Percentiles rank a stretch among this genome's conserved stretches.
Conservation (phyloP, 257 asterid species). For the Solanum pennellii region DNA sequence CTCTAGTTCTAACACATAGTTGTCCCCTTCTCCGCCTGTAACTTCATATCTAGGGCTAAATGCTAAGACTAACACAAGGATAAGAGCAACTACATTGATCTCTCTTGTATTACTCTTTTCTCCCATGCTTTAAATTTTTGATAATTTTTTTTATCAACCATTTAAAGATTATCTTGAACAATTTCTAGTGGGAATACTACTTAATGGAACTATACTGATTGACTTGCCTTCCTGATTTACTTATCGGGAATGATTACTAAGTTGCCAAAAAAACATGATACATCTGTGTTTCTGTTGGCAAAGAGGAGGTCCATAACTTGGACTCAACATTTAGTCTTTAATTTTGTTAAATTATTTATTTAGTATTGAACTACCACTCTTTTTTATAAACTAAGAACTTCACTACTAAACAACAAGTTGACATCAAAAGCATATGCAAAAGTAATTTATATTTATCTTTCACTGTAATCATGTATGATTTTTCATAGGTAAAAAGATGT, state of each 20-base stretch:
- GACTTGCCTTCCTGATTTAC: background rate
- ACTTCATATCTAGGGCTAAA: background rate
- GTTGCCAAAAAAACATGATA: background rate
- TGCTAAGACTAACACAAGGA: background rate
- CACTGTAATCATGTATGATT: background rate
- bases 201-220: background rate
- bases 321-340: background rate
- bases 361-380: background rate
- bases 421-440: background rate
- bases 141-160: background rate
- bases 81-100: background rate
- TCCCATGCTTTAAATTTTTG: background rate
- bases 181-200: background rate
- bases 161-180: background rate
- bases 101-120: background rate
- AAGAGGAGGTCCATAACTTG: background rate
- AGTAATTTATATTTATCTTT: background rate
- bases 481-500: slow-evolving; percentile 86
- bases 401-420: background rate
- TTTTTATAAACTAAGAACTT: background rate
- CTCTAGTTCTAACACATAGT: background rate
- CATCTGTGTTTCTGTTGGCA: background rate
- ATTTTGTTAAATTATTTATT: background rate
- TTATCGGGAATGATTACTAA: background rate
- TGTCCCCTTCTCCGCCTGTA: background rate